Conservation (phyloP, 2,329 filamentous ascomycete species). For the Fusarium drepaniforme region DNA sequence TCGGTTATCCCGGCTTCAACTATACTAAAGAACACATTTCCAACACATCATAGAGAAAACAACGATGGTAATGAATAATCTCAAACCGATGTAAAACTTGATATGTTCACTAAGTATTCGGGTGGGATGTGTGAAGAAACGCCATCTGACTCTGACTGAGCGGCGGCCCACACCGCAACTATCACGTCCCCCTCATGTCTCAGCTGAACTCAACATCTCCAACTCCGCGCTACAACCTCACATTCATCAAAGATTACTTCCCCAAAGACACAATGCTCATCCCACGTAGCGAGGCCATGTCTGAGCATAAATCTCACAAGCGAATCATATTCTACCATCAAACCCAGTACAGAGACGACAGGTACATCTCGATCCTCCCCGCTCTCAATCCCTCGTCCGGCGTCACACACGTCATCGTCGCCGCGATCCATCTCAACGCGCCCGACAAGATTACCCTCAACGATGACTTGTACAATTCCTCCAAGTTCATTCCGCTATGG, state of each 20-base stretch:
- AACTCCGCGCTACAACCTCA: neutral
- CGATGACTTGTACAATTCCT: conserved; percentile 74
- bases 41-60: too few relatives aligned
- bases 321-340: conserved; percentile 65
- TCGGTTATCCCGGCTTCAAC: too few relatives aligned
- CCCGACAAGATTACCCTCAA: conserved; percentile 78
- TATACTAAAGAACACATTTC: too few relatives aligned
- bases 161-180: neutral
- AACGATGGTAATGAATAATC: too few relatives aligned
- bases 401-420: conserved; percentile 83
- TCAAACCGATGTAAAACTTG: neutral
- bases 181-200: neutral
- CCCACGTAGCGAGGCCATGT: neutral
- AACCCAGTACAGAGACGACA: conserved; percentile 55
- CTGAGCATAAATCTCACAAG: conserved; percentile 9
- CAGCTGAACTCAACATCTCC: neutral
- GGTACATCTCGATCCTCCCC: conserved; percentile 63
- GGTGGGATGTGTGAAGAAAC: neutral
- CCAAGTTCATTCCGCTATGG: conserved; percentile 80
- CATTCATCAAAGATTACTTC: neutral
- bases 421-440: conserved; percentile 83
- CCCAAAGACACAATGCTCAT: conserved; percentile 20
- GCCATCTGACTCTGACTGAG: neutral
- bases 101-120: neutral
- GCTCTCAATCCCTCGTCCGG: conserved; percentile 56